Evolutionary conservation across 805 yeast genomes (phyloP).

Genomic region (Saccharomyces eubayanus): DNA sequence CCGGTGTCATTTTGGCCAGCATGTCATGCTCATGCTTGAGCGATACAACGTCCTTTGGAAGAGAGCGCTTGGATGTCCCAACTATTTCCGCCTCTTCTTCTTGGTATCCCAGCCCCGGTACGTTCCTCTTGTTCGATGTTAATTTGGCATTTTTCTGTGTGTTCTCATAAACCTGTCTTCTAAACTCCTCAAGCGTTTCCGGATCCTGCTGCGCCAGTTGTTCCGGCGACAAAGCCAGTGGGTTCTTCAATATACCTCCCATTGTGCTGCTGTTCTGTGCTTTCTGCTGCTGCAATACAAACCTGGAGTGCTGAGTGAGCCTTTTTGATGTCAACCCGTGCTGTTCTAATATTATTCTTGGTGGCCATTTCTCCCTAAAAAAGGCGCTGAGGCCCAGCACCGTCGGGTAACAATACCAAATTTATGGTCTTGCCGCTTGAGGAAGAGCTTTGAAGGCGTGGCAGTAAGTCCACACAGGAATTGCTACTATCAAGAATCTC

Average conservation of each 20-base stretch:
- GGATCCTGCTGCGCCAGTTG: slow-evolving; percentile 17
- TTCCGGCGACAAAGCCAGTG: slow-evolving; percentile 23
- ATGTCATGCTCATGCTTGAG: slow-evolving; percentile 22
- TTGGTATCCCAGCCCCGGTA: slow-evolving; percentile 14
- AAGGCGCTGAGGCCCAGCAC: background rate
- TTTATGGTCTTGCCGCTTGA: background rate
- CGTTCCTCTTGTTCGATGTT: slow-evolving; percentile 20
- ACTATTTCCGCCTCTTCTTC: slow-evolving; percentile 10
- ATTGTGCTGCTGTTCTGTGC: slow-evolving; percentile 6
- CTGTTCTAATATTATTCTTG: background rate
- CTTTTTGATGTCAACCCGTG: background rate
- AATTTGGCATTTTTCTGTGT: slow-evolving; percentile 66
- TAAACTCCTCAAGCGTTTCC: slow-evolving; percentile 33
- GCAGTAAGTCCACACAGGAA: background rate
- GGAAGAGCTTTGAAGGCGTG: background rate
- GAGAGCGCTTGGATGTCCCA: slow-evolving; percentile 1
- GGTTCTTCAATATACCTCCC: slow-evolving; percentile 51
- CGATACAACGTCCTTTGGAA: slow-evolving; percentile 29
- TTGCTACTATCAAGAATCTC: too few relatives aligned
- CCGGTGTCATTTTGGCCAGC: slow-evolving; percentile 19
- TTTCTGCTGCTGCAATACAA: background rate
- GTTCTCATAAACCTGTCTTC: slow-evolving; percentile 72
- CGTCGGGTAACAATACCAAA: background rate
- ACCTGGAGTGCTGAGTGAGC: background rate
- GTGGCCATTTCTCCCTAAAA: background rate